Conservation (phyloP, 73 alveolate species). For the Paraurostyla sp. region DNA sequence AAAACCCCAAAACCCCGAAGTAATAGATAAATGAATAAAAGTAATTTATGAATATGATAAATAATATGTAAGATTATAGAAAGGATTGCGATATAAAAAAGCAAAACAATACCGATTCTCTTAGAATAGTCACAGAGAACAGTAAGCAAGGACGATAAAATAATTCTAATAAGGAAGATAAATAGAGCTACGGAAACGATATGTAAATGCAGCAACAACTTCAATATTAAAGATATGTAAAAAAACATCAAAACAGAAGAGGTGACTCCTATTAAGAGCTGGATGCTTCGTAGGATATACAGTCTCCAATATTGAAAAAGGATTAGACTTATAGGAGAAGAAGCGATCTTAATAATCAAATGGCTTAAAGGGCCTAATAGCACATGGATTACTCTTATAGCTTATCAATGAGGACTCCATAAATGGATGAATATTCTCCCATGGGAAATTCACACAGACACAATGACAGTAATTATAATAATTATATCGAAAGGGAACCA, state of each 20-base stretch:
- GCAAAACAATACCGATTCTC: neutral
- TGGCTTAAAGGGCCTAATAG: no score
- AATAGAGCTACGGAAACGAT: neutral
- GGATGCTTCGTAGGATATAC: neutral
- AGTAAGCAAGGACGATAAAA: no score
- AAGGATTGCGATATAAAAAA: constrained; percentile 49
- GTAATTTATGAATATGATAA: no score
- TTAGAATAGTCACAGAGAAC: neutral
- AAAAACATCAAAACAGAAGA: neutral
- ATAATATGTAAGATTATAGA: constrained; percentile 42
- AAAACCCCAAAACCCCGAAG: no score
- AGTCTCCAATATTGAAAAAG: neutral
- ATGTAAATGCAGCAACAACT: neutral
- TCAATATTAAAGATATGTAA: neutral
- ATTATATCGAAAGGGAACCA: neutral
- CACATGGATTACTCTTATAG: no score
- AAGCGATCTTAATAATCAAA: neutral
- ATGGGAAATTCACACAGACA: neutral
- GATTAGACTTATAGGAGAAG: neutral
- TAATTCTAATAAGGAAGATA: neutral
- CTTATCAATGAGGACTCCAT: neutral
- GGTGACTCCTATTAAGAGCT: constrained; percentile 1
- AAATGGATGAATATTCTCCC: no score
- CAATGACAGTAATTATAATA: neutral
- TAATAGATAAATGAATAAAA: no score